A percentile compares a stretch with the other conserved stretches of the same genome.
These are phyloP conservation scores for Bruguiera sexangula DNA, from an alignment of 345 rosid genomes.

Conservation along the genomic window DNA sequence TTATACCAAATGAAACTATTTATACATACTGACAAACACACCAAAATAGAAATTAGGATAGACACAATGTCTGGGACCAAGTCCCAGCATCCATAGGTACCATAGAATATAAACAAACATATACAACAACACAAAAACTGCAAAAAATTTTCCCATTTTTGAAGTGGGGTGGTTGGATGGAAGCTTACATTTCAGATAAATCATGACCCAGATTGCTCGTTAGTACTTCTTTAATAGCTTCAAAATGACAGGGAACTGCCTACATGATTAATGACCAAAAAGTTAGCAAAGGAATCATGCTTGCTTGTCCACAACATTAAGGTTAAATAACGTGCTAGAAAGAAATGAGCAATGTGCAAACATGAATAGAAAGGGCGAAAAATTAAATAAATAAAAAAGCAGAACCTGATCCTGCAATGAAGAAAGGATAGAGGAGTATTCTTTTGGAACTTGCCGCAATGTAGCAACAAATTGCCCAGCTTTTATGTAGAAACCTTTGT, in stretches of 20 bases:
- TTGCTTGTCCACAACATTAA: neutral
- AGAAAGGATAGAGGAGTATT: slow-evolving; percentile 63
- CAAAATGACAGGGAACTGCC: slow-evolving; percentile 77
- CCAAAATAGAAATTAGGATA: no score
- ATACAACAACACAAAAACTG: no score
- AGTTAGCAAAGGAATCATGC: slow-evolving; percentile 16
- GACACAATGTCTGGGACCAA: no score
- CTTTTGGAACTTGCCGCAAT: slow-evolving; percentile 69
- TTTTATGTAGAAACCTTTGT: slow-evolving; percentile 83
- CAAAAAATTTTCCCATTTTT: neutral
- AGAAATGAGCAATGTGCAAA: neutral
- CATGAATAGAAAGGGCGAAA: neutral
- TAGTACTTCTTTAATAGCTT: slow-evolving; percentile 55
- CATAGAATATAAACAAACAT: no score
- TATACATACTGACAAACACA: no score
- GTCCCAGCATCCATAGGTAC: no score
- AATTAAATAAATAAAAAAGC: neutral
- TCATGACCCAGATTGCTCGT: slow-evolving; percentile 50
- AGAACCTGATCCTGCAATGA: slow-evolving; percentile 77
- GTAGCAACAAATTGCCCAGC: slow-evolving; percentile 89
- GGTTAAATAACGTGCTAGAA: neutral
- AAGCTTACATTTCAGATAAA: slow-evolving; percentile 56
- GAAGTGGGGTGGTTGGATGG: neutral
- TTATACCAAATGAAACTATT: no score
- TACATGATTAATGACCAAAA: slow-evolving; percentile 21